These are phyloP conservation scores for Starmera pachycereana DNA, from an alignment of 805 yeast genomes.

Conservation along the genomic window DNA sequence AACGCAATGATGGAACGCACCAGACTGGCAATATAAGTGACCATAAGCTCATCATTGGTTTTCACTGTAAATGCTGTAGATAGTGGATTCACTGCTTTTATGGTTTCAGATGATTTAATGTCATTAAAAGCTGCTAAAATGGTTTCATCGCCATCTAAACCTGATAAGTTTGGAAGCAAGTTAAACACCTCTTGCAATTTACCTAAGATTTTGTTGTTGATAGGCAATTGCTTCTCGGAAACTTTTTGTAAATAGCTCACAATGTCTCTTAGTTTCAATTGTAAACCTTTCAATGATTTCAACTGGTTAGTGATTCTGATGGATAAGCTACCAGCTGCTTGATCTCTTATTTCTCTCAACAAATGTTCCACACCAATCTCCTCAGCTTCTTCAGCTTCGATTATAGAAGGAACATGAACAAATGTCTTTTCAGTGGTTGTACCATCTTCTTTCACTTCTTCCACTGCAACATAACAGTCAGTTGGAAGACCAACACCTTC, in stretches of 20 bases:
- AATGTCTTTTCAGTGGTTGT: slow-evolving; percentile 87
- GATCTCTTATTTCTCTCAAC: slow-evolving; percentile 88
- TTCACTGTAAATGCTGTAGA: slow-evolving; percentile 79
- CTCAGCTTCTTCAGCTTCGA: slow-evolving; percentile 98
- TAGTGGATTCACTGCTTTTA: slow-evolving; percentile 36
- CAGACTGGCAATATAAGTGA: slow-evolving; percentile 77
- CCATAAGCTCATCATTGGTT: slow-evolving; percentile 94
- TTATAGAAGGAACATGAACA: slow-evolving; percentile 82
- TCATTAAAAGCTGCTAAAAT: slow-evolving; percentile 14
- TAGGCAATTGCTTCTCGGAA: slow-evolving; percentile 59
- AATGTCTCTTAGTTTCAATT: slow-evolving; percentile 68
- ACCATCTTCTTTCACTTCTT: slow-evolving; percentile 94
- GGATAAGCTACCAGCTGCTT: slow-evolving; percentile 89
- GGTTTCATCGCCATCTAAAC: slow-evolving; percentile 18
- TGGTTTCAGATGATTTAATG: slow-evolving; percentile 10
- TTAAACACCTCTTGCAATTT: slow-evolving; percentile 93
- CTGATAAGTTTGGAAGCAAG: slow-evolving; percentile 68
- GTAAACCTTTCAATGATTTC: slow-evolving; percentile 79
- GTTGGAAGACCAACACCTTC: slow-evolving; percentile 83
- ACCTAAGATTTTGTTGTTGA: slow-evolving; percentile 84
- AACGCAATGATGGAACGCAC: slow-evolving; percentile 93
- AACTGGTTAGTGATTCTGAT: slow-evolving; percentile 82
- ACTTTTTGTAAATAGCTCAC: slow-evolving; percentile 71
- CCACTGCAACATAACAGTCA: slow-evolving; percentile 87
- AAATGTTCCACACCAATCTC: slow-evolving; percentile 98